Base-by-base conservation (phyloP, 2,329 filamentous ascomycete genomes). In the Hypocreales sp. region DNA sequence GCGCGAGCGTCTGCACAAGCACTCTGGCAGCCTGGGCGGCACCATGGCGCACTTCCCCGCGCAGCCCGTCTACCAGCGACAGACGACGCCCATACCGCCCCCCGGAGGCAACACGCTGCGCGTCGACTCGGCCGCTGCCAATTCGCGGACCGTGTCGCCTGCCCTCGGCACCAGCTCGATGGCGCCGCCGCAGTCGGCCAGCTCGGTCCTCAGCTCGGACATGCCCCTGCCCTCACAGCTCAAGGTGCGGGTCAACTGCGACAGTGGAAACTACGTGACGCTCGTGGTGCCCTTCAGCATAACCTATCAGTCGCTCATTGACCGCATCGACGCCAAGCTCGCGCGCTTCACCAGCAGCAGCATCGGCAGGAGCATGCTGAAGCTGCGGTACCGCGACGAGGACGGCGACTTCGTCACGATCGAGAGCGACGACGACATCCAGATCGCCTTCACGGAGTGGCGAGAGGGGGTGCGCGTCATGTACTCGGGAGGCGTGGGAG, bases 261-360 rank as follows among this genome's bases (percentile, higher is more conserved):
- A 90, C 32, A 59, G 54, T 24, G 79, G 79, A 25, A 90, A 86
- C 46, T 92, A 92, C 40, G 79, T 94, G 32, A 94, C 87, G 1
- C 66, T 98, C n/a, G 87, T 98, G 8, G 92, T 93, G 22, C 80
- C 83, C 18, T 92, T 83, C 53, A 93, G 92, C 48, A 95, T 95
- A 42, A 79, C 82, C 22, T 95, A 92, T 53, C 82, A 90, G 39
- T 90, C 82, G 15, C 64, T 98, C 30, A 84, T 90, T 37, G 90
- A 95, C 47, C 79, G 90, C 8, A 94, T 98, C 41, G 90, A 98
- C 46, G 83, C 84, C 16, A 98, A 98, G 51, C 69, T 98, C 31
- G 79, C 79, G 33, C 74, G 82, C 30, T 86, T 86, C 41, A 92
- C 83, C 13, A 77, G 68, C 40, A 79, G 81, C 46, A 86, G 79